Evolutionary conservation across 2,329 filamentous ascomycete species (phyloP).

Genomic region (Daldinia eschscholtzii): DNA sequence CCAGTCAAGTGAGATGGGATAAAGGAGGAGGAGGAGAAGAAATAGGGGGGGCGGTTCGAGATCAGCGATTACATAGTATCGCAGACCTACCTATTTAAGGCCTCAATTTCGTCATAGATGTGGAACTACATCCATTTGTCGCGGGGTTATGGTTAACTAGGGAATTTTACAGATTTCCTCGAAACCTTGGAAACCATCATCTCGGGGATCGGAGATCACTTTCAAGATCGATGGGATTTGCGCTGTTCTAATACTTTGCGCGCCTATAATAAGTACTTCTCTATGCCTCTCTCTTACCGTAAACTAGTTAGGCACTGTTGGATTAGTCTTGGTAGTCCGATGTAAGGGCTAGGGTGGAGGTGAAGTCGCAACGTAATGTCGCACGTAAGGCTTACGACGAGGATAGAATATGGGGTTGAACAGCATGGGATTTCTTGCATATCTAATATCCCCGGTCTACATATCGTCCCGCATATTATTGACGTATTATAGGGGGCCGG

Average conservation of each 20-base stretch:
- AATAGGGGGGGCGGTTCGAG: constrained; percentile 13
- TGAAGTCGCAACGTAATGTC: constrained; percentile 28
- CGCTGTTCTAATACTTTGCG: not conserved
- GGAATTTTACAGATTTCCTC: constrained; percentile 14
- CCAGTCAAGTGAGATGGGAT: constrained; percentile 16
- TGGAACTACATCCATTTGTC: constrained; percentile 37
- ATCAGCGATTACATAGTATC: constrained; percentile 33
- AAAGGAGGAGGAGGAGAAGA: not conserved
- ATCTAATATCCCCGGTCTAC: constrained; percentile 25
- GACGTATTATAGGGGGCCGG: constrained; percentile 2
- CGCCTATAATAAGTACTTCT: not conserved
- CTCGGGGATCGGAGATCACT: constrained; percentile 25
- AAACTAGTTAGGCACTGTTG: constrained; percentile 2
- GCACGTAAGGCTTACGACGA: constrained; percentile 40
- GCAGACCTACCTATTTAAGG: constrained; percentile 29
- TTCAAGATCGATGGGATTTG: constrained; percentile 11
- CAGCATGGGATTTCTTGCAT: constrained; percentile 35
- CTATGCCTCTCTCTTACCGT: constrained; percentile 2
- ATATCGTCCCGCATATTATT: constrained; percentile 4
- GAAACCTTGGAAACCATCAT: constrained; percentile 30
- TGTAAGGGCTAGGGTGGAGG: constrained; percentile 5
- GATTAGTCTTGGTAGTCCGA: not conserved
- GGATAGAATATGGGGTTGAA: constrained; percentile 31
- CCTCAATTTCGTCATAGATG: constrained; percentile 41
- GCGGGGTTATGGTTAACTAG: constrained; percentile 32